Evolutionary conservation across 2,329 filamentous ascomycete species (phyloP).

Genomic region (Magnaporthiopsis rhizophila): DNA sequence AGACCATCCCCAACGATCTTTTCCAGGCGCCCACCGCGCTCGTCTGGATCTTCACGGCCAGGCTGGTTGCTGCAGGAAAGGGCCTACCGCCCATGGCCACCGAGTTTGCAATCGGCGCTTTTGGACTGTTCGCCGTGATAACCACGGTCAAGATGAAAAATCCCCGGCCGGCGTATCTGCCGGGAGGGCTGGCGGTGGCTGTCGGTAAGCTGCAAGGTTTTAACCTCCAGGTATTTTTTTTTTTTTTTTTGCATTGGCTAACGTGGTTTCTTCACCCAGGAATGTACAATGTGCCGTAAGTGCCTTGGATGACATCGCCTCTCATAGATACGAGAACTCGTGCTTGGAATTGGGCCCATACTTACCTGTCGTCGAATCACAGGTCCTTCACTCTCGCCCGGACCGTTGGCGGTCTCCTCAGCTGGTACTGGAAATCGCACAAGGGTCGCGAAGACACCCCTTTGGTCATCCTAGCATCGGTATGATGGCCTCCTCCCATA

Average conservation of each 20-base stretch:
- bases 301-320: neutral
- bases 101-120: conserved; percentile 71
- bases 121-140: conserved; percentile 60
- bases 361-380: neutral
- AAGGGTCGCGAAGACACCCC: conserved; percentile 55
- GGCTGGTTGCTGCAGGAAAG: conserved; percentile 75
- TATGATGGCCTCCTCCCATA: conserved; percentile 20
- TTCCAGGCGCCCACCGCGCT: conserved; percentile 94
- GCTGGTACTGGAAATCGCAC: conserved; percentile 67
- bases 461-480: conserved; percentile 77
- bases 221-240: neutral
- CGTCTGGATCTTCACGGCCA: conserved; percentile 95
- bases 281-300: conserved; percentile 84
- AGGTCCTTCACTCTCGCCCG: conserved; percentile 81
- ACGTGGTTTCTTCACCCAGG: conserved; percentile 34
- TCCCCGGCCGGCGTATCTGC: conserved; percentile 56
- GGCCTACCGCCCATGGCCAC: conserved; percentile 78
- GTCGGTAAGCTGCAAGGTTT: conserved; percentile 52
- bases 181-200: conserved; percentile 91
- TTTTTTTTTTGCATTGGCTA: neutral
- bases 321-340: neutral
- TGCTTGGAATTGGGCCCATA: neutral
- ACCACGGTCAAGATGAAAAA: conserved; percentile 62
- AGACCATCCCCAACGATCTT: conserved; percentile 69
- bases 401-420: conserved; percentile 65